A percentile compares a stretch with the other conserved stretches of the same genome.
Evolutionary conservation across 2,329 filamentous ascomycete species (phyloP).

Genomic region (Ceratocystis cacaofunesta): DNA sequence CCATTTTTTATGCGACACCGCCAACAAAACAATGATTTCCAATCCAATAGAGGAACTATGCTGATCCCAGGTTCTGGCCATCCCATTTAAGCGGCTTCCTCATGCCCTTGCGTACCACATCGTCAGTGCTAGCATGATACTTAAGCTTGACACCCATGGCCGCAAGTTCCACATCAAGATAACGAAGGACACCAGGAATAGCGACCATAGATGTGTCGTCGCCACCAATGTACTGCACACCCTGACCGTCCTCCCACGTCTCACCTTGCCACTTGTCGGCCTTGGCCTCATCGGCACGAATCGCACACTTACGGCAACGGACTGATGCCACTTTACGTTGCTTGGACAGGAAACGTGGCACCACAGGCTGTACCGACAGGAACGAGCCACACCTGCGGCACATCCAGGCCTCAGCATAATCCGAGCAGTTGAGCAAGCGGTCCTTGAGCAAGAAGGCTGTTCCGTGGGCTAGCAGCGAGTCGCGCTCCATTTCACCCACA

Average conservation of each 20-base stretch:
- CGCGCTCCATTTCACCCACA: constrained; percentile 98
- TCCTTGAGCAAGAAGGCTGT: constrained; percentile 92
- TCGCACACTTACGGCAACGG: constrained; percentile 66
- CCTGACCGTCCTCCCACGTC: constrained; percentile 86
- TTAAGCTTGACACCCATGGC: constrained; percentile 95
- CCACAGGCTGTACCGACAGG: constrained; percentile 69
- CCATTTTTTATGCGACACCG: constrained; percentile 10
- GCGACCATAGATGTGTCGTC: constrained; percentile 84
- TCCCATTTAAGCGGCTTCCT: constrained; percentile 28
- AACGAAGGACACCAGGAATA: constrained; percentile 83
- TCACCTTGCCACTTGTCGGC: constrained; percentile 49
- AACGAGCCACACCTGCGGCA: constrained; percentile 85
- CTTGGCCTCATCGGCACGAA: constrained; percentile 40
- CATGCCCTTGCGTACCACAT: constrained; percentile 43
- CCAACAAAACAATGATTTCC: not conserved
- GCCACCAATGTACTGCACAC: constrained; percentile 71
- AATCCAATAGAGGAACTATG: not conserved
- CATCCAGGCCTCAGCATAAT: constrained; percentile 79
- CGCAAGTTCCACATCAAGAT: constrained; percentile 84
- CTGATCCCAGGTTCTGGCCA: constrained; percentile 14
- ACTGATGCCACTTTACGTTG: constrained; percentile 54
- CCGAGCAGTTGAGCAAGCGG: constrained; percentile 89
- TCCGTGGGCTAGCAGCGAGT: constrained; percentile 86
- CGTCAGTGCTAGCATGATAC: constrained; percentile 53
- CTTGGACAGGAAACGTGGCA: constrained; percentile 48